Base-by-base conservation (phyloP, 306 rosid genomes). In the Sphenostylis stenocarpa region DNA sequence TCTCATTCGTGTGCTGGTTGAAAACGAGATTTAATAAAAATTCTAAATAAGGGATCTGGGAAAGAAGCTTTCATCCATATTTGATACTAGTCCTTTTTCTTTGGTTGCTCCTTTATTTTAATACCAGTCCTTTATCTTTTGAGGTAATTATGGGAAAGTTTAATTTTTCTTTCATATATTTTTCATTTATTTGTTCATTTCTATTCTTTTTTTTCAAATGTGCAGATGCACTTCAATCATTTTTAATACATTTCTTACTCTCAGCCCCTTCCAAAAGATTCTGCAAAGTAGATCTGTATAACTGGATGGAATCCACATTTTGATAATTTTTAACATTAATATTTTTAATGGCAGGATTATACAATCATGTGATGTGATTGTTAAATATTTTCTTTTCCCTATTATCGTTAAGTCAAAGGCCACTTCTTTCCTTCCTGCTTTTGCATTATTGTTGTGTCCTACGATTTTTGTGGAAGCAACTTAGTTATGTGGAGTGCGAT, bases 211-310 rank as follows among this genome's bases (percentile, higher is more conserved):
- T 7, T 62, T 62, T 7, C 11, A 21, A 48, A 55, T 28, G 3
- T 61, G 57, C 5, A 2, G 14, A 34, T 48, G 77, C 38, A 70
- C 16, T 51, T 58, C 52, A 53, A 70, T 70, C 31, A 58, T 78
- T 48, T 61, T 48, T 15, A 60, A 24, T 66, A 45, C 6, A n/a
- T 47, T 14, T 70, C 47, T 34, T 15, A 11, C 1, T 67, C 67
- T 41, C 10, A 6, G 21, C 28, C 24, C 52, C 39, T 29, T 51
- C 65, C 73, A 38, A 34, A 69, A 28, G 7, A 67, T 14, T 45
- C 49, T 47, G 43, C 23, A 20, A 2, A 20, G 23, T 21, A 36
- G 28, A 45, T 34, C 28, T 4, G 58, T 49, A 47, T 44, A 31
- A 20, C 26, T 29, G 52, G 57, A 64, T 63, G 26, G 51, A 47